Evolutionary conservation across 1,284 basidiomycete species (phyloP).

Genomic region (Puccinia novopanici): DNA sequence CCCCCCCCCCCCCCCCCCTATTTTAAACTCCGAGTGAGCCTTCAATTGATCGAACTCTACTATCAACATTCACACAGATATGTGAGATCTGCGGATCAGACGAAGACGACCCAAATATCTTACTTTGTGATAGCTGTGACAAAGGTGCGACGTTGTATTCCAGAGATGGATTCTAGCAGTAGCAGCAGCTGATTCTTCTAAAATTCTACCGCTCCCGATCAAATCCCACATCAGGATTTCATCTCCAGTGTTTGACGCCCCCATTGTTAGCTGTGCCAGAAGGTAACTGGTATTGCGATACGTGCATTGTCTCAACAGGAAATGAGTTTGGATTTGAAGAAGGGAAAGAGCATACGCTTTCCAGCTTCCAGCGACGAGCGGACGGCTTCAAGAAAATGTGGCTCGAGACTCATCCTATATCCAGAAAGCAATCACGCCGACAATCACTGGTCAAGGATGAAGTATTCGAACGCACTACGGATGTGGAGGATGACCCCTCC

Average conservation of each 20-base stretch:
- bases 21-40: neutral
- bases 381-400: conserved; percentile 81
- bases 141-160: conserved; percentile 62
- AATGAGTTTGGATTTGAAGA: conserved; percentile 98
- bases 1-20: neutral
- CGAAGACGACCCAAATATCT: conserved; percentile 82
- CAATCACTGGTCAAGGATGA: conserved; percentile 53
- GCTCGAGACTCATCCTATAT: conserved; percentile 61
- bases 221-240: conserved; percentile 66
- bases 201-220: neutral
- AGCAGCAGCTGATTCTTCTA: neutral
- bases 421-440: neutral
- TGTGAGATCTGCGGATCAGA: conserved; percentile 87
- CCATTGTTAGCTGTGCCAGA: conserved; percentile 80
- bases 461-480: neutral
- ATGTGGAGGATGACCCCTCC: conserved; percentile 46
- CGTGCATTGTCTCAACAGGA: conserved; percentile 88
- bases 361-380: conserved; percentile 89
- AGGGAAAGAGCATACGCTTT: conserved; percentile 89
- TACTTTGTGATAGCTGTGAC: conserved; percentile 96
- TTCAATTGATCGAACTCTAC: neutral
- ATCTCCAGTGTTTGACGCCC: conserved; percentile 93
- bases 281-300: conserved; percentile 88
- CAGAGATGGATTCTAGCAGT: neutral
- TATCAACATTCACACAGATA: conserved; percentile 61